Evolutionary conservation across 2,329 filamentous ascomycete genomes (phyloP), one percentile per base, ranked within the genome.

Genomic region (Fusarium sp.): DNA sequence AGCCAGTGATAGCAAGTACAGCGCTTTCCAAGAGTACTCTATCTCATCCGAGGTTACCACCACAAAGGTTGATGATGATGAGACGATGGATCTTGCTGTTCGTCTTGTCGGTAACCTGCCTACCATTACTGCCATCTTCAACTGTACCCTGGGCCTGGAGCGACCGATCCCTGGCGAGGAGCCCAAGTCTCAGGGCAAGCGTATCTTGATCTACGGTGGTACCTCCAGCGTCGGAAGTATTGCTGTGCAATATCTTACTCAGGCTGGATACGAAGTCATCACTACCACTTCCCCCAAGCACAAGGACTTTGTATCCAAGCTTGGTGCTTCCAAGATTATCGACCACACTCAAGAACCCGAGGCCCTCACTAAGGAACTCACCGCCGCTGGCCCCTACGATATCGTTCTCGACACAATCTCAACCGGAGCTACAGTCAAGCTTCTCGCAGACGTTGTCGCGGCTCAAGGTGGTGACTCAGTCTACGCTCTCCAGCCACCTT

Each of bases 251-350:
- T 73, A 73, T 25, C 64, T 73, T 7, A 66, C 41, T 17, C 71
- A 73, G 44, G 57, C 71, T 35, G 71, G 71, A n/a, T 73, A 69
- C 13, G 57, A 73, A 20, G 64, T 72, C 6, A 44, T 74, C 44
- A 73, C 71, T 2, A 73, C 71, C 15, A 69, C 68, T 6, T 73
- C 71, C 1, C 71, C 71, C n/a, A 70, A 47, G 25, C 71, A 73
- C 29, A 57, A 54, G 33, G 56, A 52, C 17, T 73, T 73, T 31
- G 68, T 72, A 1, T 65, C 68, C 8, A 35, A 36, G 7, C 71
- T 73, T 4, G 71, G 71, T 5, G 71, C 71, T 1, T 58, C 49
- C 1, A 31, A 52, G 4, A 42, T 73, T 6, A 61, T 73, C 14
- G 53, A 73, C 0, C 71, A 73, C 18, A 61, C 33, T 7, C 58